Percentiles rank a stretch among this genome's conserved stretches.
Conservation (phyloP, 2,329 filamentous ascomycete species). For the Conoideocrella luteorostrata region DNA sequence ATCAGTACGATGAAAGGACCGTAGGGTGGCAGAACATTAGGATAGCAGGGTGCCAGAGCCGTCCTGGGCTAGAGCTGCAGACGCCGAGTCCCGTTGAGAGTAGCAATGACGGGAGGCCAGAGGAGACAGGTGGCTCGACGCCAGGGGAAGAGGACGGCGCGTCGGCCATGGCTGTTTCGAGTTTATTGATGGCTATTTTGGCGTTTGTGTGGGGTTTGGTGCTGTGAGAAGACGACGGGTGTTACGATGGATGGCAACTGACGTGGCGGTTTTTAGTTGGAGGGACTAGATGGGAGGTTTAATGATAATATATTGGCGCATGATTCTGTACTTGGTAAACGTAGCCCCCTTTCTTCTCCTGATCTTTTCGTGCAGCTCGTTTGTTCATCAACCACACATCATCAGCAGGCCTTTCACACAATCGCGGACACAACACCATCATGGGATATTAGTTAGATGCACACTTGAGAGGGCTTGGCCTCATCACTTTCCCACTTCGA, state of each 20-base stretch:
- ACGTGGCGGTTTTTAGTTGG: no score
- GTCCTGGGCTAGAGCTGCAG: conserved; percentile 9
- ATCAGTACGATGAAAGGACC: conserved; percentile 21
- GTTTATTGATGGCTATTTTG: conserved; percentile 9
- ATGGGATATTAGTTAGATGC: no score
- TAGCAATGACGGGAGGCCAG: conserved; percentile 2
- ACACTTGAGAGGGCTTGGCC: no score
- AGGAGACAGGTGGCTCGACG: neutral
- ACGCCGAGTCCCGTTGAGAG: conserved; percentile 8
- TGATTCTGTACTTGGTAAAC: no score
- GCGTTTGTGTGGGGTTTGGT: conserved; percentile 12
- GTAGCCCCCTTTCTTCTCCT: no score
- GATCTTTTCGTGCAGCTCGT: no score
- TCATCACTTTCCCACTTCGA: no score
- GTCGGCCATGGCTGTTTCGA: neutral
- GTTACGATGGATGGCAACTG: no score
- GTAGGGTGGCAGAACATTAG: conserved; percentile 23
- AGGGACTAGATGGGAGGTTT: neutral
- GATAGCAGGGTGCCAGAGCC: conserved; percentile 20
- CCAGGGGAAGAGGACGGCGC: conserved; percentile 8
- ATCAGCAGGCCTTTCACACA: no score
- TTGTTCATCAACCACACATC: no score
- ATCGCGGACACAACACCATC: no score
- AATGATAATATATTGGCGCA: no score
- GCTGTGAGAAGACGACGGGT: conserved; percentile 1